phyloP scores from a whole-genome alignment of 345 rosid genomes.

The Citrus australasica region DNA sequence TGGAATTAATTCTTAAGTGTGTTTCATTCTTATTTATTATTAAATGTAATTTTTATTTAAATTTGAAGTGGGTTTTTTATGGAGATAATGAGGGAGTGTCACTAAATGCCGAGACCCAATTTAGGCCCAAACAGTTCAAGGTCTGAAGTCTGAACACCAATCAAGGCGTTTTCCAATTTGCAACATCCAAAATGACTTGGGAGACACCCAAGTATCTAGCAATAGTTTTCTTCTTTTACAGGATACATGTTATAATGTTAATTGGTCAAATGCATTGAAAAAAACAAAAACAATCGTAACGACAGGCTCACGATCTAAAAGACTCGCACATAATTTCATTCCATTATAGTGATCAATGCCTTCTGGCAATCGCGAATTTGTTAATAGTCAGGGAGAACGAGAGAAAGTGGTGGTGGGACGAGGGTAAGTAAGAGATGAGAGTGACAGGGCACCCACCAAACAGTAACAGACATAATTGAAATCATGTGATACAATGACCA shows the following conservation, averaged over 20 bases:
- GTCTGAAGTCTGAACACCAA: neutral
- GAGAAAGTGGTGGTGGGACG: neutral
- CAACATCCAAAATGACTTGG: no score
- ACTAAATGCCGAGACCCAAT: neutral
- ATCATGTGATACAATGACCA: constrained; percentile 12
- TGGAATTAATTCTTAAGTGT: no score
- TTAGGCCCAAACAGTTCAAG: neutral
- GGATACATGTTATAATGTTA: neutral
- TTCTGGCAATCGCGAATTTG: neutral
- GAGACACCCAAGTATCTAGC: no score
- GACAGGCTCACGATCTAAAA: no score
- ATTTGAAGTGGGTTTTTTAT: no score
- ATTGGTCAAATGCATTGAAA: neutral
- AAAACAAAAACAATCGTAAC: no score
- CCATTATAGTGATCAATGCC: neutral
- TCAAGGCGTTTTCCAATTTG: neutral
- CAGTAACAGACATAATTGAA: constrained; percentile 17
- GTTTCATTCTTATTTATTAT: no score
- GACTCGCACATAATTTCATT: no score
- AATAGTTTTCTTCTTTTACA: neutral
- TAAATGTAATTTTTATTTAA: no score
- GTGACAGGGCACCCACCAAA: constrained; percentile 24
- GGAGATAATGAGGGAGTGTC: no score
- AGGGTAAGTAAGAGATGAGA: constrained; percentile 5
- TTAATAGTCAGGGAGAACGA: neutral